Evolutionary conservation across 352 stramenopile genomes (phyloP), one percentile per base, ranked within the genome.

Genomic region (Globisporangium nunn): DNA sequence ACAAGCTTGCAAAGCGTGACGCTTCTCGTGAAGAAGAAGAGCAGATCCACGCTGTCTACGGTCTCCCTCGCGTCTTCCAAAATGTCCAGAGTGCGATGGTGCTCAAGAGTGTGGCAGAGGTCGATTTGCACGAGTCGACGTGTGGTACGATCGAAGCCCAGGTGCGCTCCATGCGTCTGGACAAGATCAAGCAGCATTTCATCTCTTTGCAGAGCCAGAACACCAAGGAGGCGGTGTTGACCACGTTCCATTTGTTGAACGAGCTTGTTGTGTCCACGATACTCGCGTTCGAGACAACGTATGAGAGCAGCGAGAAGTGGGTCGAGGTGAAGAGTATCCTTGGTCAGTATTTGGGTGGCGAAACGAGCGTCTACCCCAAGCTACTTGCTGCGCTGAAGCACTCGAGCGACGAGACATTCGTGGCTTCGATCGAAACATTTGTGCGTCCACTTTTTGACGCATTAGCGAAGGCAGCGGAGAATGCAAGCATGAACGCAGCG

Each of bases 51-150:
- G 67, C 74, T 3, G 63, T 83, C 41, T 56, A 50, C 11, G 76
- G 76, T 6, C 81, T 74, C 33, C 76, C 76, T 28, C 72, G 76
- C 47, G 67, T 87, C 35, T 87, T 87, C 56, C 76, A 87, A 51
- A 62, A 62, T 8, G 74, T 85, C 10, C 64, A 87, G 41, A 84
- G 71, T 59, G 74, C 70, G 11, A 56, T 85, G 39, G 63, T 79
- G 28, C 58, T 87, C 41, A 83, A 84, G 64, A 79, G 50, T 17
- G 74, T 87, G 29, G 66, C 74, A 3, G 74, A 87, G 57, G 74
- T 87, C 14, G 70, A 87, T 29, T 54, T 87, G 37, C 67, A 85
- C 46, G 69, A 85, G 40, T 87, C 77, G 1, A 73, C 60, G 55
- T 85, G 74, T 41, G 66, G 72, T 31, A 78, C 72, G 7, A 81